phyloP scores from a whole-genome alignment of 192 early-diverging fungal genomes.

The Dissophora ornata region DNA sequence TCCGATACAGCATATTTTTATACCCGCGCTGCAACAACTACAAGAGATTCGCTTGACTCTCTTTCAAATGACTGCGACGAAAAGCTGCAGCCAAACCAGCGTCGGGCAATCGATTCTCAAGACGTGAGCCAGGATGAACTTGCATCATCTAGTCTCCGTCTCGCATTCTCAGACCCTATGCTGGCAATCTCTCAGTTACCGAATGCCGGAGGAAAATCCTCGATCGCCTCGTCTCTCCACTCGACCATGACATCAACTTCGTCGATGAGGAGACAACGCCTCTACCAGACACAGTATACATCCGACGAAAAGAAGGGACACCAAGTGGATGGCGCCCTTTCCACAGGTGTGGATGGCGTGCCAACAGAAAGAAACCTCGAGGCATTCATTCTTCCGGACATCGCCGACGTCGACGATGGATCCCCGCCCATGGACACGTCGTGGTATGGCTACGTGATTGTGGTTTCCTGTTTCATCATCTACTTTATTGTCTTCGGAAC shows the following conservation, averaged over 20 bases:
- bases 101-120: constrained; percentile 37
- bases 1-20: constrained; percentile 4
- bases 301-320: constrained; percentile 13
- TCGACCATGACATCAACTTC: constrained; percentile 19
- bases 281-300: constrained; percentile 12
- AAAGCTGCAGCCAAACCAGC: constrained; percentile 25
- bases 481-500: constrained; percentile 53
- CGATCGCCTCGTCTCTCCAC: constrained; percentile 42
- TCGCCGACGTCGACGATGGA: constrained; percentile 18
- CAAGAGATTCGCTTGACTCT: constrained; percentile 16
- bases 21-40: background rate
- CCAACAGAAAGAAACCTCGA: constrained; percentile 16
- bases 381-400: constrained; percentile 14
- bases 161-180: constrained; percentile 53
- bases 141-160: constrained; percentile 14
- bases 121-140: constrained; percentile 9
- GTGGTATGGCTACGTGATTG: constrained; percentile 52
- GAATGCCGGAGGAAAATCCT: constrained; percentile 31
- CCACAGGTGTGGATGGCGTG: background rate
- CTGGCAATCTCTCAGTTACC: constrained; percentile 46
- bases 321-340: no score
- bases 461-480: constrained; percentile 28
- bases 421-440: constrained; percentile 46
- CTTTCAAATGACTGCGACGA: constrained; percentile 17
- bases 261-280: constrained; percentile 14